These are phyloP conservation scores for Catharanthus roseus DNA, from an alignment of 257 asterid species.

Conservation along the genomic window DNA sequence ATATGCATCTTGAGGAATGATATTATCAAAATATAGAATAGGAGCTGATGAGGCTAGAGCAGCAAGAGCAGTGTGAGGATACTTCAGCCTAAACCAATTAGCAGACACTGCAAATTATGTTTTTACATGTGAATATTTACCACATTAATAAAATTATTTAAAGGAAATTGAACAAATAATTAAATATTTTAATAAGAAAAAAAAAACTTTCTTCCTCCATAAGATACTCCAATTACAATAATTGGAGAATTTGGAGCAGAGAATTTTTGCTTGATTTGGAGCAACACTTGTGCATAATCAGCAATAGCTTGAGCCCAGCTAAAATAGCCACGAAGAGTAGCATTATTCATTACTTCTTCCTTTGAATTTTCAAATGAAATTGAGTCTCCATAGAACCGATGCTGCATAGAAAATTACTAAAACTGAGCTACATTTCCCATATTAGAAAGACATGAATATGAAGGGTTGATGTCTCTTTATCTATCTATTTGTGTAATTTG, in stretches of 20 bases:
- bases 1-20: slow-evolving; percentile 15
- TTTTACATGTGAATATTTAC: neutral
- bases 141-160: neutral
- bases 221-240: slow-evolving; percentile 12
- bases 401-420: slow-evolving; percentile 30
- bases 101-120: slow-evolving; percentile 17
- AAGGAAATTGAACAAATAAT: neutral
- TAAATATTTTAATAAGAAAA: neutral
- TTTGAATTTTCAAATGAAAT: slow-evolving; percentile 50
- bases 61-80: slow-evolving; percentile 23
- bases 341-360: slow-evolving; percentile 6
- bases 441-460: no score
- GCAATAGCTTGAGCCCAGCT: slow-evolving; percentile 15
- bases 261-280: neutral
- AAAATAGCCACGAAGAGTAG: slow-evolving; percentile 1
- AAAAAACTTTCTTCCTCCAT: slow-evolving; percentile 46
- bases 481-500: no score
- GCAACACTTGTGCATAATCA: slow-evolving; percentile 16
- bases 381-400: slow-evolving; percentile 68
- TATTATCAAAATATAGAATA: slow-evolving; percentile 18
- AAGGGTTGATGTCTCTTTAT: no score
- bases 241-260: slow-evolving; percentile 10
- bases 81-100: slow-evolving; percentile 24
- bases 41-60: slow-evolving; percentile 27
- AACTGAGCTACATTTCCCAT: neutral